Evolutionary conservation across 352 stramenopile genomes (phyloP).

Genomic region (Phytophthora nicotianae): DNA sequence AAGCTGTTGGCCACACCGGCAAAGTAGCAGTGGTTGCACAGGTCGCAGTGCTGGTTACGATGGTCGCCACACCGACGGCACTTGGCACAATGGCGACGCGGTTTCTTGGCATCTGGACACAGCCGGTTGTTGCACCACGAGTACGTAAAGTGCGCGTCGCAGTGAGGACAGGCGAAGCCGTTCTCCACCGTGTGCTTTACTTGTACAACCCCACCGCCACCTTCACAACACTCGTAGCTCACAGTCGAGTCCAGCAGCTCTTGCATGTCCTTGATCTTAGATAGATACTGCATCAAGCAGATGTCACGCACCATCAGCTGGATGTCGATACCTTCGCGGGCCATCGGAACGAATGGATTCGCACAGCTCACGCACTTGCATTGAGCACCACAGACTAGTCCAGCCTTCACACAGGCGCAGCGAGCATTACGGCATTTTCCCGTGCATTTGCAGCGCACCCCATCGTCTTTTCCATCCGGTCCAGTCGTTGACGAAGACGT

Average conservation of each 20-base stretch:
- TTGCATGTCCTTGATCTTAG: conserved; percentile 86
- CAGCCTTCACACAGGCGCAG: conserved; percentile 81
- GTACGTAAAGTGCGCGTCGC: conserved; percentile 68
- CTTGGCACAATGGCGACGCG: conserved; percentile 79
- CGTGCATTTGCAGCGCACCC: conserved; percentile 76
- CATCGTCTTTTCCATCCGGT: conserved; percentile 42
- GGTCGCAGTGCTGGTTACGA: conserved; percentile 82
- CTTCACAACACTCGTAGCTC: conserved; percentile 67
- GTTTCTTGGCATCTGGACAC: conserved; percentile 79
- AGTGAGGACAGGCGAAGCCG: conserved; percentile 66
- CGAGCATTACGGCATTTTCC: conserved; percentile 85
- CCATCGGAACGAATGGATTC: conserved; percentile 84
- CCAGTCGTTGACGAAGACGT: conserved; percentile 5
- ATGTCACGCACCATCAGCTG: conserved; percentile 69
- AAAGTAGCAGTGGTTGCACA: conserved; percentile 88
- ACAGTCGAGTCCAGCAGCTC: conserved; percentile 78
- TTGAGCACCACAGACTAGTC: conserved; percentile 74
- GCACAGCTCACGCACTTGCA: conserved; percentile 83
- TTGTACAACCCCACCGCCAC: conserved; percentile 51
- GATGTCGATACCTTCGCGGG: conserved; percentile 68
- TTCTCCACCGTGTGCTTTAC: conserved; percentile 71
- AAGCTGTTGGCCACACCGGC: conserved; percentile 86
- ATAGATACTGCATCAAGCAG: conserved; percentile 85
- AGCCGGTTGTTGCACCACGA: conserved; percentile 84
- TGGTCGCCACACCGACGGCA: conserved; percentile 80